phyloP scores from a whole-genome alignment of 2,329 filamentous ascomycete species.

The Dothistroma pini region DNA sequence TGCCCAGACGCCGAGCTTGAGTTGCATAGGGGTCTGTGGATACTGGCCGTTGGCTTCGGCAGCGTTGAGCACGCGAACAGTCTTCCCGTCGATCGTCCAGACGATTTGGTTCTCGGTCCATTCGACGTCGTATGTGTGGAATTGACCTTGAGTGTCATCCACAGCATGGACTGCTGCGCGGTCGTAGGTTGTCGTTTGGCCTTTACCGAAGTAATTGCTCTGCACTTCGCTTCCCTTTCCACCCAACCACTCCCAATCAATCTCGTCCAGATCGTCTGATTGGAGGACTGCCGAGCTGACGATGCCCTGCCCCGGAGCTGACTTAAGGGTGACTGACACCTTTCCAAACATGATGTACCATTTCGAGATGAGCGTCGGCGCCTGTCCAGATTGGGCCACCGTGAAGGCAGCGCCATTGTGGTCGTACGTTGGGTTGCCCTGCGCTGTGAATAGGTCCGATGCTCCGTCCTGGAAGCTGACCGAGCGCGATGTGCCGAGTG shows the following conservation, averaged over 20 bases:
- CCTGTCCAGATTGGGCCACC: constrained; percentile 71
- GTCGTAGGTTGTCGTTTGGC: constrained; percentile 78
- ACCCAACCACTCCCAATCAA: constrained; percentile 96
- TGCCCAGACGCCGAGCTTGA: constrained; percentile 90
- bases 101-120: constrained; percentile 84
- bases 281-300: constrained; percentile 89
- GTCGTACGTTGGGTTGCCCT: constrained; percentile 69
- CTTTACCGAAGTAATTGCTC: constrained; percentile 96
- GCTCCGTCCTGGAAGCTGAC: constrained; percentile 78
- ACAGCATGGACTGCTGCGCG: constrained; percentile 75
- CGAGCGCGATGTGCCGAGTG: constrained; percentile 74
- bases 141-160: constrained; percentile 65
- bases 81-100: constrained; percentile 77
- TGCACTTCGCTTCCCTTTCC: constrained; percentile 75
- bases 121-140: constrained; percentile 84
- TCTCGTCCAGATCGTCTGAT: constrained; percentile 90
- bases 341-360: constrained; percentile 99
- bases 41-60: constrained; percentile 72
- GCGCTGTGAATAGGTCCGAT: constrained; percentile 73
- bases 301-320: constrained; percentile 83
- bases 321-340: constrained; percentile 79
- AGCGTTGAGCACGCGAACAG: constrained; percentile 70
- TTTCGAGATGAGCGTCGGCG: constrained; percentile 79
- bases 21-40: constrained; percentile 91
- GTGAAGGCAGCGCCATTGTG: constrained; percentile 77